Evolutionary conservation across 306 rosid species (phyloP).

Genomic region (Hippophae tibetana): DNA sequence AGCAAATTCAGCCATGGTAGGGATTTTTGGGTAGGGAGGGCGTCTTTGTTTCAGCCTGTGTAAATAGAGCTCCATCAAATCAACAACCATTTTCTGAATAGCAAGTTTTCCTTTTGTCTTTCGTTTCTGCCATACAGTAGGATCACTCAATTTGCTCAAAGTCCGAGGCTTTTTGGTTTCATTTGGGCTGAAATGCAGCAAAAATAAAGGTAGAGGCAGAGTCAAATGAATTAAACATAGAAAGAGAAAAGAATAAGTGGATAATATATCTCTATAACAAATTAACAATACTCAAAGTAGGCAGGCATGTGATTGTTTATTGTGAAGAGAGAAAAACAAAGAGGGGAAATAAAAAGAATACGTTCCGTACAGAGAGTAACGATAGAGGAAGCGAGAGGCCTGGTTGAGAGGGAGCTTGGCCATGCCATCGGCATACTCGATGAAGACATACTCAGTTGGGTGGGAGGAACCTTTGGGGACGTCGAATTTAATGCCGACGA

Average conservation of each 20-base stretch:
- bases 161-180: conserved; percentile 67
- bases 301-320: neutral
- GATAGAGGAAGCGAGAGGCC: conserved; percentile 84
- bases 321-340: neutral
- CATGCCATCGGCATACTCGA: conserved; percentile 93
- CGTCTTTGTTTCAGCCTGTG: conserved; percentile 86
- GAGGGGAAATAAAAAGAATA: too few relatives aligned
- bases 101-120: conserved; percentile 84
- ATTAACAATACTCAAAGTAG: too few relatives aligned
- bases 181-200: conserved; percentile 57
- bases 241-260: too few relatives aligned
- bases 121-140: conserved; percentile 68
- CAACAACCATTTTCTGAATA: conserved; percentile 96
- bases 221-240: too few relatives aligned
- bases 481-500: conserved; percentile 76
- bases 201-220: neutral
- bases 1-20: conserved; percentile 39
- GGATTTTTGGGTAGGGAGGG: conserved; percentile 52
- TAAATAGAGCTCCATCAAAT: conserved; percentile 86
- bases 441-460: conserved; percentile 66
- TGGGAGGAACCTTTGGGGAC: conserved; percentile 41
- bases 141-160: conserved; percentile 76
- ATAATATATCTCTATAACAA: too few relatives aligned
- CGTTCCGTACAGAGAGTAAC: conserved; percentile 69
- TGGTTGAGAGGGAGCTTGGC: conserved; percentile 85